These are phyloP conservation scores for Xerocomellus dryophilus DNA, from an alignment of 768 basidiomycete species.

Conservation along the genomic window DNA sequence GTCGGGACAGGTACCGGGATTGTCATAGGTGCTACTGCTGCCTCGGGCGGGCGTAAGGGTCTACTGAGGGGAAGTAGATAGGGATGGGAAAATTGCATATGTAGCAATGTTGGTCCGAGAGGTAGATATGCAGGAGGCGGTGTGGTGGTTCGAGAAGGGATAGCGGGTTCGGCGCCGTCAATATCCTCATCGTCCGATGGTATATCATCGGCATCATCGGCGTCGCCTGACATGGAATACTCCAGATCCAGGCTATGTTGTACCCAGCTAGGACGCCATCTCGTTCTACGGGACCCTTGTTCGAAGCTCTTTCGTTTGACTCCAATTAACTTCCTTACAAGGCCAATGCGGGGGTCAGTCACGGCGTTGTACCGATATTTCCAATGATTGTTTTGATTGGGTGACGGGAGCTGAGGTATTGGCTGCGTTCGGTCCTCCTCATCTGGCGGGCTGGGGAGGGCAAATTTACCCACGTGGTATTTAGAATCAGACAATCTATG, in stretches of 20 bases:
- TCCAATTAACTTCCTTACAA: constrained; percentile 65
- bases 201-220: constrained; percentile 38
- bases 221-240: constrained; percentile 31
- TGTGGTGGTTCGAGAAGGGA: constrained; percentile 56
- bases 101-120: constrained; percentile 62
- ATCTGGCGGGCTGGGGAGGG: constrained; percentile 59
- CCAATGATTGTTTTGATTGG: constrained; percentile 40
- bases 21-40: constrained; percentile 45
- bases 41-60: constrained; percentile 58
- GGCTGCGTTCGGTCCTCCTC: constrained; percentile 41
- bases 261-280: constrained; percentile 43
- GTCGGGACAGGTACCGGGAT: constrained; percentile 40
- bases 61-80: constrained; percentile 59
- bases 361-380: constrained; percentile 49
- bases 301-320: constrained; percentile 61
- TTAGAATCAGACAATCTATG: constrained; percentile 69
- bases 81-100: constrained; percentile 64
- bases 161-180: constrained; percentile 24
- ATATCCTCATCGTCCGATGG: constrained; percentile 42
- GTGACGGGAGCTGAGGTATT: constrained; percentile 19
- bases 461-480: constrained; percentile 72
- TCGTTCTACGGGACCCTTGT: constrained; percentile 35
- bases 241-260: constrained; percentile 49
- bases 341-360: constrained; percentile 71
- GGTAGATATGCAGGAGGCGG: constrained; percentile 73